These are phyloP conservation scores for Achaetomiella virescens DNA, from an alignment of 495 filamentous ascomycete genomes.

Conservation along the genomic window DNA sequence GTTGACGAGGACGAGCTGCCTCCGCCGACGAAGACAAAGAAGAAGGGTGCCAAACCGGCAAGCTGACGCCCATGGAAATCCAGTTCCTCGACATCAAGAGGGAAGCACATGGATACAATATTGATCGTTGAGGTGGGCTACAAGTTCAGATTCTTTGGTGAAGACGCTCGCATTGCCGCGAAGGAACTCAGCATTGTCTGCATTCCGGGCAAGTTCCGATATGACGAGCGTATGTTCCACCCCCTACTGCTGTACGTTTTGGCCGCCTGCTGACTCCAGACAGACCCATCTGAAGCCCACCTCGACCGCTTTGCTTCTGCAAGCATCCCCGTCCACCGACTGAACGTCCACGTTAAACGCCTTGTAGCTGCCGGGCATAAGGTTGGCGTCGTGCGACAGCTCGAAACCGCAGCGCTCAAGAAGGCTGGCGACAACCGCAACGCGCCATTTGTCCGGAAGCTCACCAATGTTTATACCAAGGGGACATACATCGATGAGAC, in stretches of 20 bases:
- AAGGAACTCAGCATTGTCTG: slow-evolving; percentile 94
- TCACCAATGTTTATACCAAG: slow-evolving; percentile 97
- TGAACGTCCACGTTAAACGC: slow-evolving; percentile 93
- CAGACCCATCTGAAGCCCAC: slow-evolving; percentile 86
- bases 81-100: slow-evolving; percentile 91
- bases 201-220: slow-evolving; percentile 91
- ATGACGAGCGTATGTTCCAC: slow-evolving; percentile 68
- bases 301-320: slow-evolving; percentile 90
- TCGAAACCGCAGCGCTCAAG: slow-evolving; percentile 98
- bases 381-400: slow-evolving; percentile 88
- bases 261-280: slow-evolving; percentile 1
- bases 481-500: slow-evolving; percentile 96
- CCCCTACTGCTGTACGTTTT: not conserved
- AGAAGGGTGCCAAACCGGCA: slow-evolving; percentile 69
- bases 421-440: slow-evolving; percentile 94
- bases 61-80: slow-evolving; percentile 91
- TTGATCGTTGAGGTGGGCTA: slow-evolving; percentile 94
- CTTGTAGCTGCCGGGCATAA: slow-evolving; percentile 90
- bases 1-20: slow-evolving; percentile 45
- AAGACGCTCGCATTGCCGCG: slow-evolving; percentile 84
- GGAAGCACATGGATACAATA: slow-evolving; percentile 81
- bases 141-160: slow-evolving; percentile 97
- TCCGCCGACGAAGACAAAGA: slow-evolving; percentile 44
- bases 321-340: slow-evolving; percentile 85
- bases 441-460: slow-evolving; percentile 81